Conservation (phyloP, 495 filamentous ascomycete species). For the Durotheca rogersii region DNA sequence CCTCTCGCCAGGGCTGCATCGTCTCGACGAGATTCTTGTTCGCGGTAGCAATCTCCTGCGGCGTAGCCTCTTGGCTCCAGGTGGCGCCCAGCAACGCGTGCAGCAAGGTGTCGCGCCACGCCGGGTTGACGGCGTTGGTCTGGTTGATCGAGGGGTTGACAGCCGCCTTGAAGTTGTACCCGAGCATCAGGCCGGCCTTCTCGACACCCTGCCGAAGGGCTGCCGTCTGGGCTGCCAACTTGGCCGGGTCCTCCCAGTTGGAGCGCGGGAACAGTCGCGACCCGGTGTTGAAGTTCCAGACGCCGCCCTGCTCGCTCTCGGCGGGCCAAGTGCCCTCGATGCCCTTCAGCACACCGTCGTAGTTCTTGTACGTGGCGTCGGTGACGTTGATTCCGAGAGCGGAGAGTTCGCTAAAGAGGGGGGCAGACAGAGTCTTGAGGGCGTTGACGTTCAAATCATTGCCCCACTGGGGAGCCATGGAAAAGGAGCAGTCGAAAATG, state of each 20-base stretch:
- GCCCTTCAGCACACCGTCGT: slow-evolving; percentile 12
- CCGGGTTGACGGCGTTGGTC: slow-evolving; percentile 37
- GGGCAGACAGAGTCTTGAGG: slow-evolving; percentile 36
- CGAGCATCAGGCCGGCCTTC: slow-evolving; percentile 39
- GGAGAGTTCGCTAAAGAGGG: slow-evolving; percentile 43
- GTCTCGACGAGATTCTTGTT: slow-evolving; percentile 25
- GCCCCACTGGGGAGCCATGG: slow-evolving; percentile 38
- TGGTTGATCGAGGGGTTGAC: slow-evolving; percentile 17
- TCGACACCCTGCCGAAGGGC: slow-evolving; percentile 33
- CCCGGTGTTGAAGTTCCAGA: slow-evolving; percentile 27
- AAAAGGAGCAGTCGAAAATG: slow-evolving; percentile 18
- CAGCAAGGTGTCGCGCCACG: slow-evolving; percentile 40
- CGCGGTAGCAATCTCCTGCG: slow-evolving; percentile 16
- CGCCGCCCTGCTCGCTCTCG: slow-evolving; percentile 15
- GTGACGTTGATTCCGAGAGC: slow-evolving; percentile 37
- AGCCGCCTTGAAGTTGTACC: slow-evolving; percentile 46
- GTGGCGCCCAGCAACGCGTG: slow-evolving; percentile 41
- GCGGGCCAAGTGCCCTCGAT: slow-evolving; percentile 26
- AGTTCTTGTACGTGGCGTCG: slow-evolving; percentile 18
- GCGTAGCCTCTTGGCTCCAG: slow-evolving; percentile 33
- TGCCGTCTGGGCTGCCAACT: slow-evolving; percentile 38
- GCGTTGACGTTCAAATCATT: slow-evolving; percentile 28
- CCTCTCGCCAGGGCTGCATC: slow-evolving; percentile 26
- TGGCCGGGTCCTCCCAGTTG: slow-evolving; percentile 36
- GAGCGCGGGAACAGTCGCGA: slow-evolving; percentile 46